Evolutionary conservation across 2,329 filamentous ascomycete species (phyloP).

Genomic region (Samsoniella hepiali): DNA sequence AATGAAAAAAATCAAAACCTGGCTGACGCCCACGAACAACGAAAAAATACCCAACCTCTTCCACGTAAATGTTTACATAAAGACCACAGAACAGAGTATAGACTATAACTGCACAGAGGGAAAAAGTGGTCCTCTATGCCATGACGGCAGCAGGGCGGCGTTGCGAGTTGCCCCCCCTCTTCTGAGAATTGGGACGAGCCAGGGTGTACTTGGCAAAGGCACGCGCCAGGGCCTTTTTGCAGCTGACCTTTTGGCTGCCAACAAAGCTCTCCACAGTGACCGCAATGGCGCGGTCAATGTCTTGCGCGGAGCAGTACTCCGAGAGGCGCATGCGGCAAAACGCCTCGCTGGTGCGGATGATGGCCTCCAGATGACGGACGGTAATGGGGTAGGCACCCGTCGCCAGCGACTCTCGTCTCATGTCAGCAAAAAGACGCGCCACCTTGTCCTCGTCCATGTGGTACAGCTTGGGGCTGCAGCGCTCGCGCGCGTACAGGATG

Average conservation of each 20-base stretch:
- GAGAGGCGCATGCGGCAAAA: slow-evolving; percentile 99
- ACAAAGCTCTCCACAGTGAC: slow-evolving; percentile 97
- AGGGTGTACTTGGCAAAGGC: slow-evolving; percentile 94
- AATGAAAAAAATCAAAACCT: neutral
- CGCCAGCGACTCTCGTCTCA: slow-evolving; percentile 86
- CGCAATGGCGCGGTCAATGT: slow-evolving; percentile 95
- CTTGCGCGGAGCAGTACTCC: slow-evolving; percentile 84
- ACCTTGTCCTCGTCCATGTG: slow-evolving; percentile 98
- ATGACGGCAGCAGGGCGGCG: slow-evolving; percentile 29
- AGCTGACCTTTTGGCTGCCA: slow-evolving; percentile 92
- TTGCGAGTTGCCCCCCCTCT: slow-evolving; percentile 23
- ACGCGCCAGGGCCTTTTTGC: slow-evolving; percentile 90
- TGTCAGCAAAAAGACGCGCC: slow-evolving; percentile 88
- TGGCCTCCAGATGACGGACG: slow-evolving; percentile 94
- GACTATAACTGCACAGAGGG: neutral
- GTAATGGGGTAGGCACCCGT: slow-evolving; percentile 98
- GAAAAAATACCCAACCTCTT: neutral
- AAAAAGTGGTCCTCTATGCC: slow-evolving; percentile 21
- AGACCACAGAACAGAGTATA: neutral
- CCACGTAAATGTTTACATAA: neutral
- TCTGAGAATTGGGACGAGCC: slow-evolving; percentile 43
- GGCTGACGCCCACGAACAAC: neutral
- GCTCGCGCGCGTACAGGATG: slow-evolving; percentile 90
- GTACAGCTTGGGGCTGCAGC: slow-evolving; percentile 86
- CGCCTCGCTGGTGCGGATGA: slow-evolving; percentile 89